Base-by-base conservation (phyloP, 139 green algal species). In the Bryopsis sp. region DNA sequence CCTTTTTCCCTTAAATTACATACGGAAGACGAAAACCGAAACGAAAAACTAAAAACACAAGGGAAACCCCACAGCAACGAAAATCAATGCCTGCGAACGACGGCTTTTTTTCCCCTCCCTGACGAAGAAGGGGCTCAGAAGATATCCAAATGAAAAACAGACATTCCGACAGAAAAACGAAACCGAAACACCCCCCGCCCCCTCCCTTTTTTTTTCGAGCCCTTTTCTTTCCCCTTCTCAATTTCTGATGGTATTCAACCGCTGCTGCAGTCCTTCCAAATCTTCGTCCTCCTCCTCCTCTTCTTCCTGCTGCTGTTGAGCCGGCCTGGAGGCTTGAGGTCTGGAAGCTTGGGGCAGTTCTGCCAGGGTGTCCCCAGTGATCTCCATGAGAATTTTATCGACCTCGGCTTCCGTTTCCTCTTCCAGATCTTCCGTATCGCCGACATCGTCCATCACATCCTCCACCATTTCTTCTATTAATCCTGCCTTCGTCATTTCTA, bases 401-500 rank as follows among this genome's bases (percentile, higher is more conserved):
- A 89, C 74, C 63, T 88, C 77, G 47, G 81, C 82, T 38, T 92
- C 89, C 0, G 79, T 84, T 58, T 91, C 85, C 58, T 94, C 79
- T 48, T 93, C 84, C 58, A 90, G 67, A 22, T 87, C 81, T 31
- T 93, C 88, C 6, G 11, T 69, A 24, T 87, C 87, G 37, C 89
- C 36, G 2, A 71, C 78, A n/a, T 39, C 65, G 38, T 92, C 86
- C 29, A 96, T 73, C 1, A 78, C 74, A 29, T 96, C 90, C 11
- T 70, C 74, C 67, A 96, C 86, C 79, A 93, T 94, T 73, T 96
- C 90, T n/a, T 92, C 82, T 34, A 96, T 95, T 48, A 96, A 58
- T 0, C 90, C 90, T 4, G 86, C 87, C 77, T 90, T 92, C 68
- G 79, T 81, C 89, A 96, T 96, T 78, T 96, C 87, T 85, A 70